phyloP scores from a whole-genome alignment of 2,329 filamentous ascomycete species.

The Blastomyces silverae region DNA sequence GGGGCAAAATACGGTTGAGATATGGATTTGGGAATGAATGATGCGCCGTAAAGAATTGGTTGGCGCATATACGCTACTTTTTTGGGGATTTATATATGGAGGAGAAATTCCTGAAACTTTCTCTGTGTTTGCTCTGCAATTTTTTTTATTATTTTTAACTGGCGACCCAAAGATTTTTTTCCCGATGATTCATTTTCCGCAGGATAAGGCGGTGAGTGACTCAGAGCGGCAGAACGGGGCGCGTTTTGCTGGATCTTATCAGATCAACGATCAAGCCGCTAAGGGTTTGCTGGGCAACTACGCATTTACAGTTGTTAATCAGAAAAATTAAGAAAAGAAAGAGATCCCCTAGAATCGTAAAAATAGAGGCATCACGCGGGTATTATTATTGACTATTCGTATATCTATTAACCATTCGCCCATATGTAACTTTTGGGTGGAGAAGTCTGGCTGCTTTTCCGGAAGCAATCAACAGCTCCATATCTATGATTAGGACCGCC shows the following conservation, averaged over 20 bases:
- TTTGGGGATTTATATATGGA: neutral
- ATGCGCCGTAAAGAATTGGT: constrained; percentile 14
- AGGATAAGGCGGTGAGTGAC: constrained; percentile 3
- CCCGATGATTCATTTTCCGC: neutral
- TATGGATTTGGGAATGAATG: constrained; percentile 12
- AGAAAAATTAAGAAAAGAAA: neutral
- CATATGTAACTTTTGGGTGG: neutral
- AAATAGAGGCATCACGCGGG: neutral
- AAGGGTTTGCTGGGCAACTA: too few species aligned
- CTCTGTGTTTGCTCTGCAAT: neutral
- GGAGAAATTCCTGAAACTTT: neutral
- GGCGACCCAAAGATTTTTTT: neutral
- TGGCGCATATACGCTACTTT: constrained; percentile 18
- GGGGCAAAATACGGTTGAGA: neutral
- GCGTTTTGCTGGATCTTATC: neutral
- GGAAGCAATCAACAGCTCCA: neutral
- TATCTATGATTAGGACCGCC: neutral
- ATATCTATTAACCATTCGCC: neutral
- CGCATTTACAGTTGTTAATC: too few species aligned
- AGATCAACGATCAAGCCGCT: neutral
- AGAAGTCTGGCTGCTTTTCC: neutral
- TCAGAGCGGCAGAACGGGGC: neutral
- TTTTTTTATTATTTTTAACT: neutral
- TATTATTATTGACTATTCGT: constrained; percentile 4
- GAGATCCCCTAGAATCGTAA: neutral